Evolutionary conservation across 805 yeast genomes (phyloP).

Genomic region (Saccharomyces kudriavzevii): DNA sequence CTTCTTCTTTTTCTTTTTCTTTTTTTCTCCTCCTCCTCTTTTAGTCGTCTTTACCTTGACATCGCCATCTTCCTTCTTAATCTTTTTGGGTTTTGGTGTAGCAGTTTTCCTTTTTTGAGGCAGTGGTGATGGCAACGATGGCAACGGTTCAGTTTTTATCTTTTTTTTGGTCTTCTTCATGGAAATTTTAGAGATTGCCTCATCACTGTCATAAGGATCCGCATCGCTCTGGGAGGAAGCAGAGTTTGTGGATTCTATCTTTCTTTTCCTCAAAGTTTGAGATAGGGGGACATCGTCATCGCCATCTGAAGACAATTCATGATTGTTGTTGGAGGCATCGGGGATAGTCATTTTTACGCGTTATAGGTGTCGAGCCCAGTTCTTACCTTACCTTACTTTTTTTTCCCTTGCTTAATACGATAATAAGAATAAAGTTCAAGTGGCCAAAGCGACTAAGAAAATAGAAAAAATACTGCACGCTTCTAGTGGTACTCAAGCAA

Average conservation of each 20-base stretch:
- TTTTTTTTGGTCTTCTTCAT: constrained; percentile 8
- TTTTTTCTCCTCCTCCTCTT: constrained; percentile 2
- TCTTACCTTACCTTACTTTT: neutral
- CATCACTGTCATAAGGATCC: constrained; percentile 22
- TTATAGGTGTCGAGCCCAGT: neutral
- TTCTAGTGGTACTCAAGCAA: neutral
- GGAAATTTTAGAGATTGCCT: constrained; percentile 12
- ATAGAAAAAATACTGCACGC: neutral
- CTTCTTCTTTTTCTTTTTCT: constrained; percentile 9
- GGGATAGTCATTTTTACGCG: neutral
- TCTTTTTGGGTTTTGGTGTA: constrained; percentile 36
- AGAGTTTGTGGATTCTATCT: constrained; percentile 8
- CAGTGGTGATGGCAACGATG: constrained; percentile 4
- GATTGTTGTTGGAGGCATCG: neutral
- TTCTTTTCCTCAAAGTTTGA: constrained; percentile 7
- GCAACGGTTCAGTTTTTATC: constrained; percentile 10
- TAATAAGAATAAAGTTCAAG: neutral
- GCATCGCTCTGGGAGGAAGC: constrained; percentile 8
- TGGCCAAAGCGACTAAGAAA: neutral
- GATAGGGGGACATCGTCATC: constrained; percentile 16
- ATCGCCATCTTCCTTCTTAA: constrained; percentile 6
- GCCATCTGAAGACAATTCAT: neutral
- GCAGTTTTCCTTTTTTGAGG: constrained; percentile 17
- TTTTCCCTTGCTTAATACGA: neutral
- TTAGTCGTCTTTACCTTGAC: constrained; percentile 1